Evolutionary conservation across 345 rosid species (phyloP), one percentile per base, ranked within the genome.

Genomic region (Aquilaria yunnanensis): DNA sequence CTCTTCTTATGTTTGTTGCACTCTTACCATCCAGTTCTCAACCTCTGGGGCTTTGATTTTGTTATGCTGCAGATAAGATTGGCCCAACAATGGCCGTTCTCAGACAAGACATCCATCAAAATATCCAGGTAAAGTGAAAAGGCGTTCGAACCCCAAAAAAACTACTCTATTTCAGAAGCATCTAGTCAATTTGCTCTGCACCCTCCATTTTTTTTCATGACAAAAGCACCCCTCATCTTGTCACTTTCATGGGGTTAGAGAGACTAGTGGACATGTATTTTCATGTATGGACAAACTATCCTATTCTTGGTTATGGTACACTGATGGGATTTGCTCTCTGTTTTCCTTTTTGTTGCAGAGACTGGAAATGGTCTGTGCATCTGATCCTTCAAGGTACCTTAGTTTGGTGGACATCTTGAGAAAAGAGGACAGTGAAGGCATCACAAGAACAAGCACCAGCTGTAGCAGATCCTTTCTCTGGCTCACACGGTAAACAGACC

Each of bases 21-120:
- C 14, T 57, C 61, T 33, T 50, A 50, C 33, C 32, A 6, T 14
- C 59, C 41, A 8, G 2, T 41, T 9, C 56, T 51, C 32, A 69
- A 50, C 14, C 51, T 60, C 37, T 57, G 29, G 63, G 49, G 23
- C 9, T 56, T 14, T 57, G 30, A 64, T 31, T 56, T 43, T 73
- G 54, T 74, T 33, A 14, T 50, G 61, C 64, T 84, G 79, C 82
- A 94, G 99, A 94, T 86, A 88, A 86, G 87, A 83, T 94, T 67
- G 99, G 97, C 56, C 99, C 99, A 57, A 90, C 92, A 60, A 88
- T 94, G 99, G 86, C 83, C 47, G 97, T 94, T 68, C 82, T 94
- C 45, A 77, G 99, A 80, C 94, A 86, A 72, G 99, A 94, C 74
- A 74, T 90, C 46, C 65, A 80, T 73, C 90, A 86, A 68, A 94